Conservation (phyloP, 352 stramenopile genomes). For the Bremia lactucae region DNA sequence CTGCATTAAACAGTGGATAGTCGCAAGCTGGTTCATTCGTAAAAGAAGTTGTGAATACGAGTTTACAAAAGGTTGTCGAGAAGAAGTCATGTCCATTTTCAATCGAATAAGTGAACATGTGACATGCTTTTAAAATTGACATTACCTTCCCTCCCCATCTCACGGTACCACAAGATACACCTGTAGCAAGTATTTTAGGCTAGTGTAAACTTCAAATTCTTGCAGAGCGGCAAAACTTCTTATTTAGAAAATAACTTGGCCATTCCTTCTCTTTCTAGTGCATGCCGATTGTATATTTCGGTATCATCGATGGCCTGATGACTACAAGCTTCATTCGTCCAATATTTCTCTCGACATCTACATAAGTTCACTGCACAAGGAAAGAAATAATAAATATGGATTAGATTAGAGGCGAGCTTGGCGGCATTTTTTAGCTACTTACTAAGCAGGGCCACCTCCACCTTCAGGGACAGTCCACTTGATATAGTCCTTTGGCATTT, state of each 20-base stretch:
- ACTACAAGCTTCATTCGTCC: slow-evolving; percentile 24
- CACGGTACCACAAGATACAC: slow-evolving; percentile 85
- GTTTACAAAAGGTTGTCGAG: slow-evolving; percentile 85
- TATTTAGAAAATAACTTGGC: too few species aligned
- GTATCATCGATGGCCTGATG: slow-evolving; percentile 27
- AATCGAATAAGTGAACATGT: slow-evolving; percentile 43
- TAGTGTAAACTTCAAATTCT: slow-evolving; percentile 12
- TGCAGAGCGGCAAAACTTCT: too few species aligned
- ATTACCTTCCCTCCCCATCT: slow-evolving; percentile 93
- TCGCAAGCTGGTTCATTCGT: slow-evolving; percentile 87
- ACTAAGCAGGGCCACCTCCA: slow-evolving; percentile 95
- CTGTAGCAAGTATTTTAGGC: slow-evolving; percentile 71
- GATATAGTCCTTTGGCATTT: slow-evolving; percentile 99
- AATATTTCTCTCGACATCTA: too few species aligned
- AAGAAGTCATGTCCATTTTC: slow-evolving; percentile 93
- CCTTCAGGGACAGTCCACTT: slow-evolving; percentile 98
- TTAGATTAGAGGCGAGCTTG: too few species aligned
- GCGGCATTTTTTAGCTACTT: slow-evolving; percentile 22
- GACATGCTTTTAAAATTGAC: slow-evolving; percentile 94
- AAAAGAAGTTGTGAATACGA: slow-evolving; percentile 88
- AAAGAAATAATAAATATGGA: slow-evolving; percentile 8
- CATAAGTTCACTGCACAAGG: slow-evolving; percentile 49
- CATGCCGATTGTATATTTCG: slow-evolving; percentile 11
- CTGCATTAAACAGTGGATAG: slow-evolving; percentile 91
- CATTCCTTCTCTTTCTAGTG: not conserved